phyloP scores from a whole-genome alignment of 805 yeast species.

The Spathaspora girioi region DNA sequence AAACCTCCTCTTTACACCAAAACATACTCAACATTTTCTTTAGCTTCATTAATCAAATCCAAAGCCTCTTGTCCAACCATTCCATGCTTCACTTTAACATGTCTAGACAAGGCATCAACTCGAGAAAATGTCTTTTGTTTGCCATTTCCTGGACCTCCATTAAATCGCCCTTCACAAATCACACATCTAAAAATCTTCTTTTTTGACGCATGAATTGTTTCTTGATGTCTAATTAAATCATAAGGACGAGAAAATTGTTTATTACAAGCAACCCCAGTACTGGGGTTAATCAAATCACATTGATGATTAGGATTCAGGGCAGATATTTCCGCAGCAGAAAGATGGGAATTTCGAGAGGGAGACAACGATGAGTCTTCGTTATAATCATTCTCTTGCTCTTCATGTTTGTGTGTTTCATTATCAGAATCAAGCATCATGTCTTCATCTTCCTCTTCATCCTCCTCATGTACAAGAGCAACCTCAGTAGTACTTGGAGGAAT shows the following conservation, averaged over 20 bases:
- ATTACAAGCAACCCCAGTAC: conserved; percentile 61
- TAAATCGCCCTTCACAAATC: conserved; percentile 42
- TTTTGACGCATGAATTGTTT: conserved; percentile 45
- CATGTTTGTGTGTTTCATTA: conserved; percentile 1
- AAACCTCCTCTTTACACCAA: conserved; percentile 9
- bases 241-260: conserved; percentile 78
- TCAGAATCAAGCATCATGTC: conserved; percentile 13
- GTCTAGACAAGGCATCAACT: conserved; percentile 45
- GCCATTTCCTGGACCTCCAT: conserved; percentile 51
- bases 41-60: conserved; percentile 69
- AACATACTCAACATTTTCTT: conserved; percentile 68
- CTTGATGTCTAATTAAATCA: conserved; percentile 44
- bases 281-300: conserved; percentile 57
- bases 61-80: conserved; percentile 62
- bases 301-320: conserved; percentile 44
- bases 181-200: conserved; percentile 45
- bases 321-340: conserved; percentile 28
- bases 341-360: conserved; percentile 2
- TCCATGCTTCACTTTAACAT: conserved; percentile 79
- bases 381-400: conserved; percentile 5
- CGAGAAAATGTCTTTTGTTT: conserved; percentile 43
- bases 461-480: not conserved
- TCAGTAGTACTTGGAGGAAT: not conserved
- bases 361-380: not conserved
- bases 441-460: conserved; percentile 4